Evolutionary conservation across 2,329 filamentous ascomycete species (phyloP).

Genomic region (Calonectria naviculata): DNA sequence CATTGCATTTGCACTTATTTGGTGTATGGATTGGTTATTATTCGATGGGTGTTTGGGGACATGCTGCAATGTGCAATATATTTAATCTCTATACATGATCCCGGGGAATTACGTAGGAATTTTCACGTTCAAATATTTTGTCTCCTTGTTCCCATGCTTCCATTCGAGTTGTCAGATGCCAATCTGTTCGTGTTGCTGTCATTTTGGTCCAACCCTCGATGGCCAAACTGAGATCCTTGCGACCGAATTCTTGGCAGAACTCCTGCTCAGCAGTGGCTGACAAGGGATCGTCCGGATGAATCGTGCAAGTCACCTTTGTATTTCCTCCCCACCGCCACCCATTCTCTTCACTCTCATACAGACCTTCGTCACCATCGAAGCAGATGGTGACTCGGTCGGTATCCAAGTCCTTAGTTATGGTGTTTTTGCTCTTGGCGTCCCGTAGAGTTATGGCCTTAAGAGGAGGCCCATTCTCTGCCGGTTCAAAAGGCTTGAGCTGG

Average conservation of each 20-base stretch:
- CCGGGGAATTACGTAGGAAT: not conserved
- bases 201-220: constrained; percentile 14
- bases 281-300: not conserved
- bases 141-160: constrained; percentile 6
- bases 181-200: not conserved
- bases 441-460: not conserved
- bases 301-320: not conserved
- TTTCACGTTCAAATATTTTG: not conserved
- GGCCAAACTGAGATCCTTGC: not conserved
- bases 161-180: not conserved
- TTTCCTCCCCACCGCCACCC: constrained; percentile 11
- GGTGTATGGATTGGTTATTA: too few relatives aligned
- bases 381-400: not conserved
- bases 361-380: not conserved
- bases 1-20: too few relatives aligned
- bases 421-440: not conserved
- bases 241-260: constrained; percentile 6
- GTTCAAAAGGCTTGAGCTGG: not conserved
- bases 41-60: too few relatives aligned
- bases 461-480: not conserved
- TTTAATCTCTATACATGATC: not conserved
- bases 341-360: constrained; percentile 10
- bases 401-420: not conserved
- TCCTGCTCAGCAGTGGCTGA: constrained; percentile 6
- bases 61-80: too few relatives aligned